Percentiles rank a stretch among this genome's conserved stretches.
phyloP scores from a whole-genome alignment of 345 rosid genomes.

The Aethionema arabicum region DNA sequence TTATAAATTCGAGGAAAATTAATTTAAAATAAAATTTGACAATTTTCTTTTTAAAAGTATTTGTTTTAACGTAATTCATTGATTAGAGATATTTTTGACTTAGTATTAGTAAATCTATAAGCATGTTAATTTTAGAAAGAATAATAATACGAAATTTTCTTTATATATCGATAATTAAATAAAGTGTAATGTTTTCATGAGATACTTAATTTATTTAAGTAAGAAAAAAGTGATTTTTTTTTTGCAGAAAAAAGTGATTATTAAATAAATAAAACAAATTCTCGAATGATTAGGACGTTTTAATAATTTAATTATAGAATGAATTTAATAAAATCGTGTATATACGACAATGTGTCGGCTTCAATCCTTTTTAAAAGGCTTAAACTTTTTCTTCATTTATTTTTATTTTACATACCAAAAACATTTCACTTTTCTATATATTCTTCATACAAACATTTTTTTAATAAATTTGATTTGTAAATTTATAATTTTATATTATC shows the following conservation, averaged over 20 bases:
- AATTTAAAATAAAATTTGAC: neutral
- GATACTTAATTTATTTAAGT: too few species aligned
- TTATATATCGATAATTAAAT: too few species aligned
- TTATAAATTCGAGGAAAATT: neutral
- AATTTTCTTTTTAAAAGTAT: too few species aligned
- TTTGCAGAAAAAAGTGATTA: conserved; percentile 35
- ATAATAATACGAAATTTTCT: too few species aligned
- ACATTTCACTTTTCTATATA: neutral
- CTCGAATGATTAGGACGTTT: neutral
- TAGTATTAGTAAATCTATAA: conserved; percentile 12
- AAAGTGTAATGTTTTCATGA: too few species aligned
- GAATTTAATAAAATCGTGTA: neutral
- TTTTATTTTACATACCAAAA: neutral
- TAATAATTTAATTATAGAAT: neutral
- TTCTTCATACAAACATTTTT: neutral
- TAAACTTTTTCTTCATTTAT: neutral
- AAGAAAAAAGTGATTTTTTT: conserved; percentile 27
- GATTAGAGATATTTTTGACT: conserved; percentile 42
- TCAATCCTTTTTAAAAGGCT: neutral
- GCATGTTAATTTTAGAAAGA: conserved; percentile 27
- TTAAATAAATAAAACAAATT: conserved; percentile 13
- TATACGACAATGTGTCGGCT: neutral
- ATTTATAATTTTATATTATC: too few species aligned
- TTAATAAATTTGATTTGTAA: too few species aligned
- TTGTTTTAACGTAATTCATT: conserved; percentile 4